Base-by-base conservation (phyloP, 1,284 basidiomycete genomes). In the Ganoderma meredithae region DNA sequence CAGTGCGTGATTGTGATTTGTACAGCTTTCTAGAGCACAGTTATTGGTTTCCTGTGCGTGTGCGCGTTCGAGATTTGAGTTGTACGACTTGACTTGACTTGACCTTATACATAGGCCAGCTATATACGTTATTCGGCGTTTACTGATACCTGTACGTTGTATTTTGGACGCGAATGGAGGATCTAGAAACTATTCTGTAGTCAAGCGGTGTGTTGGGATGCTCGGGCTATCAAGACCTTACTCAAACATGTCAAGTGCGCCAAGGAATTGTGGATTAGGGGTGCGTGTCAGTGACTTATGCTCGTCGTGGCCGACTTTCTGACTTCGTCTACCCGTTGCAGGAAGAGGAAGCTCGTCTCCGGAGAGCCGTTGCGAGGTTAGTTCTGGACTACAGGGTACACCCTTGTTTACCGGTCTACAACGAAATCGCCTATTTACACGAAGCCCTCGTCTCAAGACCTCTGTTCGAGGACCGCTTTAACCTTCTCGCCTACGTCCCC, bases 401-500 rank as follows among this genome's bases (percentile, higher is more conserved):
- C 27, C 2, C 27, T 31, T 31, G 27, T 31, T 31, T 31, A 31
- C 3, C 27, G 2, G 1, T 31, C 27, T 31, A 31, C 27, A 31
- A 31, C 27, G 27, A 31, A 31, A 31, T 31, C 27, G 2, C 27
- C 27, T 31, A 31, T 31, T 22, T 47, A 47, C 44, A n/a, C 8
- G 5, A 47, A 9, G 6, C n/a, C 19, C 19, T 5, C n/a, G 22
- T 40, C 33, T 40, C 17, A 36, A 39, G 31, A 62, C 27, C 36
- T 62, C 22, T 44, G 33, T 25, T 13, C 55, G 31, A 67, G 52
- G 1, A 72, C 15, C 9, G 67, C 65, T 25, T 71, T 58, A 12
- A 87, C 83, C 55, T 79, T 79, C 31, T 86, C 85, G 64, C 82
- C 81, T 15, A 80, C 84, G 27, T 82, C 81, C 1, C 76, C 73